Evolutionary conservation across 345 rosid species (phyloP), one percentile per base, ranked within the genome.

Genomic region (Raphanus raphanistrum): DNA sequence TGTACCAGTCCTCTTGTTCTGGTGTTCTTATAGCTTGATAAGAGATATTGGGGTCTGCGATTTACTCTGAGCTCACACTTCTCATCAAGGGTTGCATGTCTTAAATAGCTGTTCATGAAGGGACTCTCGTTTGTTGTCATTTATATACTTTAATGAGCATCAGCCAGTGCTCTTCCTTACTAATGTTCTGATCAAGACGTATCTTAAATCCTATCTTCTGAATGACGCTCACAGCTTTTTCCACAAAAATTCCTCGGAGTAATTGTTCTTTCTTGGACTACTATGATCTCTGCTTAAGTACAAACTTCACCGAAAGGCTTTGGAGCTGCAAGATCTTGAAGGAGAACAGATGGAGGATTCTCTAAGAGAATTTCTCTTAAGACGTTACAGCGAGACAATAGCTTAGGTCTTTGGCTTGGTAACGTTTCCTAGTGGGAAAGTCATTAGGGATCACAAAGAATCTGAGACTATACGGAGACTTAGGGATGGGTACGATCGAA

Each of bases 271-370:
- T 1, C 21, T 21, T 21, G 21, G 21, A 21, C 21, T 21, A 21
- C 0, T 21, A 21, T 21, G 21, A 21, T 1, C 21, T 21, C 21
- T 21, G 0, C 21, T 21, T 21, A 21, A 21, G 21, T 21, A 21
- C 21, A 21, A 21, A 21, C 21, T 21, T 21, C 21, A 21, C 21
- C 21, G 21, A 21, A 21, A 21, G 21, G 21, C 21, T 21, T 21
- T 21, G 21, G 21, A 21, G 21, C 61, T 89, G 76, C 83, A 84
- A 70, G 92, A 88, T 86, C 82, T 91, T 70, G 94, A 88, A 81
- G 92, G 87, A 41, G 92, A 89, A 68, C 90, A 88, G 64, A 85
- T 82, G 82, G 92, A 88, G 68, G 86, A 87, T 66, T 89, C 88
- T 13, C n/a, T n/a, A n/a, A n/a, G n/a, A n/a, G n/a, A n/a, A n/a